These are phyloP conservation scores for Lepidium sativum DNA, from an alignment of 345 rosid species.

Conservation along the genomic window DNA sequence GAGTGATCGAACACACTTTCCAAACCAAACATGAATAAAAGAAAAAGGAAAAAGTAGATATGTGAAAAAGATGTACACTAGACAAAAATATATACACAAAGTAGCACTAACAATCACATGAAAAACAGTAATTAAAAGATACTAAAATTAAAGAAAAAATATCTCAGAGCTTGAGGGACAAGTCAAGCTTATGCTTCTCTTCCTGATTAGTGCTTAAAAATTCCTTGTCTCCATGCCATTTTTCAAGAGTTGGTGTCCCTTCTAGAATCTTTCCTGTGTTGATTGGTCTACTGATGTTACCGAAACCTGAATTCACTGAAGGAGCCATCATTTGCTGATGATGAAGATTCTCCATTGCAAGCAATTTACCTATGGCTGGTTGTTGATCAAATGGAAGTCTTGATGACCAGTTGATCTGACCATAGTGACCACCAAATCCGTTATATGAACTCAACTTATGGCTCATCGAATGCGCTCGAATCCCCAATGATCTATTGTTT, in stretches of 20 bases:
- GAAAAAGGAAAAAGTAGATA: background rate
- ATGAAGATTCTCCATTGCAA: slow-evolving; percentile 28
- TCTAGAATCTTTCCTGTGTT: slow-evolving; percentile 21
- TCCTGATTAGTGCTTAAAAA: slow-evolving; percentile 32
- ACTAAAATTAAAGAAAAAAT: background rate
- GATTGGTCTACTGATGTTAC: slow-evolving; percentile 29
- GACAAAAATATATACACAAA: slow-evolving; percentile 21
- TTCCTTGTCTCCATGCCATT: slow-evolving; percentile 30
- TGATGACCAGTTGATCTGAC: slow-evolving; percentile 34
- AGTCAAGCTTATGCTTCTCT: slow-evolving; percentile 50
- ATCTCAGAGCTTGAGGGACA: slow-evolving; percentile 59
- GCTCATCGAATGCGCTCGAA: slow-evolving; percentile 55
- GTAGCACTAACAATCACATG: slow-evolving; percentile 10
- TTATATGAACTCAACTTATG: slow-evolving; percentile 42
- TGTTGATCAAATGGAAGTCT: slow-evolving; percentile 45
- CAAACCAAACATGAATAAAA: no score
- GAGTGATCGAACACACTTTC: no score
- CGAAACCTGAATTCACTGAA: background rate
- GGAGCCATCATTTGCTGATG: slow-evolving; percentile 17
- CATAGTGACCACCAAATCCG: slow-evolving; percentile 36
- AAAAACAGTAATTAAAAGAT: background rate
- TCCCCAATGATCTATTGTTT: slow-evolving; percentile 42
- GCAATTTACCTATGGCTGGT: slow-evolving; percentile 47
- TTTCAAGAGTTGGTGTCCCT: slow-evolving; percentile 27
- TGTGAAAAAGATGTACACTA: slow-evolving; percentile 5